Conservation (phyloP, 768 basidiomycete species). For the Lactarius hengduanensis region DNA sequence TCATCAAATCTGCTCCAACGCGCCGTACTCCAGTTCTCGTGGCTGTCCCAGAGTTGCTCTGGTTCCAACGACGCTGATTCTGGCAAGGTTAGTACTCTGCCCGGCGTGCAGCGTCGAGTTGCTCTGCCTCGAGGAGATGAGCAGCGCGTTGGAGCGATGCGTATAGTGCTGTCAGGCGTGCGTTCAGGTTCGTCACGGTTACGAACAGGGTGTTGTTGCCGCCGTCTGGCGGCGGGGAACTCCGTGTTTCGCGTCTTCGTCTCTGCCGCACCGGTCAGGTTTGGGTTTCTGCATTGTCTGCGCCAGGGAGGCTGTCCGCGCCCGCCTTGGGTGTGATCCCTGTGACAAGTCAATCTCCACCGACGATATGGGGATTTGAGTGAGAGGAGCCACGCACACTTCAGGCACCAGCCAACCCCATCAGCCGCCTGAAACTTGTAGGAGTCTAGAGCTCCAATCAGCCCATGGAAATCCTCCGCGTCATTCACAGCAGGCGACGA, state of each 20-base stretch:
- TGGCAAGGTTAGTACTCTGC: constrained; percentile 40
- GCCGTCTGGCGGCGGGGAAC: constrained; percentile 10
- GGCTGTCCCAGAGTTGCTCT: constrained; percentile 31
- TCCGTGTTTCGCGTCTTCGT: constrained; percentile 15
- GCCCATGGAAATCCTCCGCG: constrained; percentile 39
- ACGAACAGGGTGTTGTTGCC: background rate
- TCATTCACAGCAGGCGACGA: constrained; percentile 74
- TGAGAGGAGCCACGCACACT: constrained; percentile 55
- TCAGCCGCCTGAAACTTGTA: constrained; percentile 92
- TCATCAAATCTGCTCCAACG: constrained; percentile 53
- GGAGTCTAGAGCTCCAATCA: constrained; percentile 54
- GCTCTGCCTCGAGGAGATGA: constrained; percentile 86
- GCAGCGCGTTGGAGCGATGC: constrained; percentile 70
- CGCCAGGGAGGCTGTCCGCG: no score
- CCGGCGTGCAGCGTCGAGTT: constrained; percentile 39
- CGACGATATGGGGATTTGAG: background rate
- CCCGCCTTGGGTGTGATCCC: constrained; percentile 60
- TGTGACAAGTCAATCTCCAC: constrained; percentile 30
- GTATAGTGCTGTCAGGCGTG: constrained; percentile 60
- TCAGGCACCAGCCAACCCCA: constrained; percentile 66
- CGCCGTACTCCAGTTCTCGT: constrained; percentile 50
- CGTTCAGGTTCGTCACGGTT: constrained; percentile 50
- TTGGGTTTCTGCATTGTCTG: constrained; percentile 25
- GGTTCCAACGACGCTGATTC: constrained; percentile 72
- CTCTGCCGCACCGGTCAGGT: background rate